A percentile compares a stretch with the other conserved stretches of the same genome.
These are phyloP conservation scores for Suhomyces pyralidae DNA, from an alignment of 805 yeast genomes.

Conservation along the genomic window DNA sequence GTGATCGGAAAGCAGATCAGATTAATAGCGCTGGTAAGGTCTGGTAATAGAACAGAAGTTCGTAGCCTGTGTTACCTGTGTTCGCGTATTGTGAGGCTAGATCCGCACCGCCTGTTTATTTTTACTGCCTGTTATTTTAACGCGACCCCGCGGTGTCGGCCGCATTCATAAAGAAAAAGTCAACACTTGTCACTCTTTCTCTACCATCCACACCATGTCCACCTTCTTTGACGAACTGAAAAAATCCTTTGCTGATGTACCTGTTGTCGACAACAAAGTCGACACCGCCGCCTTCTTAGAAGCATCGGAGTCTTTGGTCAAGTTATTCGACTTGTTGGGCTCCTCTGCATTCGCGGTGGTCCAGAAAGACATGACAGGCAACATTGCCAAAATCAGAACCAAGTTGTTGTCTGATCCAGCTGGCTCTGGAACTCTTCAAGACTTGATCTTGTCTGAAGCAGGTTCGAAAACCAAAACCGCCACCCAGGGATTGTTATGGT, in stretches of 20 bases:
- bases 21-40: too few relatives aligned
- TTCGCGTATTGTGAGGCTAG: neutral
- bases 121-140: neutral
- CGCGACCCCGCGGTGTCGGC: slow-evolving; percentile 1
- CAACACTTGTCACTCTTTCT: neutral
- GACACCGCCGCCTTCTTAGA: slow-evolving; percentile 73
- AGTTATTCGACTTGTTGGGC: slow-evolving; percentile 79
- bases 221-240: slow-evolving; percentile 82
- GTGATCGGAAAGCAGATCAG: too few relatives aligned
- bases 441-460: slow-evolving; percentile 69
- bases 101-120: neutral
- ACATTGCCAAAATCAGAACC: slow-evolving; percentile 70
- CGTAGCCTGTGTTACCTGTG: neutral
- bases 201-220: slow-evolving; percentile 37
- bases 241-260: slow-evolving; percentile 72
- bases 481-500: slow-evolving; percentile 89
- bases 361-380: slow-evolving; percentile 85
- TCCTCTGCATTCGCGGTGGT: slow-evolving; percentile 83
- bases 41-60: too few relatives aligned
- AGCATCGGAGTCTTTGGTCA: slow-evolving; percentile 80
- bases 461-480: slow-evolving; percentile 69
- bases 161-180: neutral
- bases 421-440: slow-evolving; percentile 68
- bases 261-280: slow-evolving; percentile 57
- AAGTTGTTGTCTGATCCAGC: slow-evolving; percentile 65